Base-by-base conservation (phyloP, 176 grass and related monocot genomes). In the Echinochloa phyllopogon region DNA sequence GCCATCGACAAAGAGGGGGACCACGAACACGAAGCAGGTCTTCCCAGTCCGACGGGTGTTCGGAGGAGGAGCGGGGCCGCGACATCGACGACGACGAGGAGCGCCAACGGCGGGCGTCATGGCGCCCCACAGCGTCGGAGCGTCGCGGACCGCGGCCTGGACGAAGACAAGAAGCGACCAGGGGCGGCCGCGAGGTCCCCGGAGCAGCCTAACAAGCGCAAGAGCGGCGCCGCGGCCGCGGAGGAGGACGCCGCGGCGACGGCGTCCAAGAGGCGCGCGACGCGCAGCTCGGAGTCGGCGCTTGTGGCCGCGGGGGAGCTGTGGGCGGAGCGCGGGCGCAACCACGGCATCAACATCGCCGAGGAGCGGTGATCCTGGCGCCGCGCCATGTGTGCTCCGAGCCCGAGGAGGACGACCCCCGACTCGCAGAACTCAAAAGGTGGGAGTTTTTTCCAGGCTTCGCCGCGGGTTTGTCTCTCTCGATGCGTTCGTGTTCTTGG, bases 131-230 rank as follows among this genome's bases (percentile, higher is more conserved):
- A 33, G 29, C 29, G 2, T 33, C 29, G 29, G 29, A 33, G 29
- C 29, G 29, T 33, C 29, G 29, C 29, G 29, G 29, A 33, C 29
- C 29, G 29, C 29, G 29, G 29, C 29, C 29, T 33, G 29, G 29
- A 33, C 29, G 29, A 33, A 33, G 29, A 33, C 29, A 33, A 33
- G 29, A 33, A 33, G 29, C 29, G 29, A 33, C 58, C 69, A 61
- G 52, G 62, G 5, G 4, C 68, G 37, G 24, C 24, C 6, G 20
- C 25, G 18, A 24, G 25, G 44, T 7, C n/a, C 0, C 37, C 21
- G 4, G 21, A 50, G 65, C 41, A 12, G 17, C 8, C 65, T 21
- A 57, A 48, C 66, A 90, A 83, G 88, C 74, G 88, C 74, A 74
- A 65, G 88, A n/a, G 47, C 11, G 11, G 58, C 40, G 27, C 4